Evolutionary conservation across 2,329 filamentous ascomycete species (phyloP).

Genomic region (Alternaria metachromatica): DNA sequence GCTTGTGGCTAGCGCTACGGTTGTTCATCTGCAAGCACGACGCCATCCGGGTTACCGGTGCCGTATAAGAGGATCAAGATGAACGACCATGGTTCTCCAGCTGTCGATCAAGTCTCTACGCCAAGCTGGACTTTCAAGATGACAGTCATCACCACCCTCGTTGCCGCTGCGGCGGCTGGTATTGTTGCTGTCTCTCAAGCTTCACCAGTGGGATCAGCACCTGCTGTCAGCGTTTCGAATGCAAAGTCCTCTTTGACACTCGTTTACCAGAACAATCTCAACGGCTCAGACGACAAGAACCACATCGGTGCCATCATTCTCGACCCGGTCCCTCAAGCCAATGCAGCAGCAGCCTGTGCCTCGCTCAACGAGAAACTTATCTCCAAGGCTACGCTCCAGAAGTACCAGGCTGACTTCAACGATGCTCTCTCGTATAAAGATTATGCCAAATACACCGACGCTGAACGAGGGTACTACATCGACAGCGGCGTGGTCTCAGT

Average conservation of each 20-base stretch:
- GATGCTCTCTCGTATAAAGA: constrained; percentile 56
- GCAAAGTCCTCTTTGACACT: constrained; percentile 56
- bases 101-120: constrained; percentile 1
- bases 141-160: constrained; percentile 29
- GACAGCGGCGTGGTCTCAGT: constrained; percentile 50
- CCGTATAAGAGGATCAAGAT: constrained; percentile 21
- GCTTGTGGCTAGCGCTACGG: constrained; percentile 21
- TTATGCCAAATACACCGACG: constrained; percentile 48
- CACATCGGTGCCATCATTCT: constrained; percentile 60
- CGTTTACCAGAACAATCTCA: constrained; percentile 63
- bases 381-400: constrained; percentile 49
- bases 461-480: constrained; percentile 53
- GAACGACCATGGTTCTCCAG: neutral
- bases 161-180: constrained; percentile 29
- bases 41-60: constrained; percentile 38
- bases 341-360: constrained; percentile 54
- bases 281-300: constrained; percentile 60
- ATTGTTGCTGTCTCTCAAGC: constrained; percentile 25
- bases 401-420: constrained; percentile 55
- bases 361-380: constrained; percentile 58
- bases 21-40: constrained; percentile 18
- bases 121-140: constrained; percentile 17
- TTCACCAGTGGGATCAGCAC: constrained; percentile 24
- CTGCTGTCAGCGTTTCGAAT: constrained; percentile 25
- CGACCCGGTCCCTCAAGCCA: constrained; percentile 49